Evolutionary conservation across 1,284 basidiomycete genomes (phyloP), one percentile per base, ranked within the genome.

Genomic region (Marasmius fiardii): DNA sequence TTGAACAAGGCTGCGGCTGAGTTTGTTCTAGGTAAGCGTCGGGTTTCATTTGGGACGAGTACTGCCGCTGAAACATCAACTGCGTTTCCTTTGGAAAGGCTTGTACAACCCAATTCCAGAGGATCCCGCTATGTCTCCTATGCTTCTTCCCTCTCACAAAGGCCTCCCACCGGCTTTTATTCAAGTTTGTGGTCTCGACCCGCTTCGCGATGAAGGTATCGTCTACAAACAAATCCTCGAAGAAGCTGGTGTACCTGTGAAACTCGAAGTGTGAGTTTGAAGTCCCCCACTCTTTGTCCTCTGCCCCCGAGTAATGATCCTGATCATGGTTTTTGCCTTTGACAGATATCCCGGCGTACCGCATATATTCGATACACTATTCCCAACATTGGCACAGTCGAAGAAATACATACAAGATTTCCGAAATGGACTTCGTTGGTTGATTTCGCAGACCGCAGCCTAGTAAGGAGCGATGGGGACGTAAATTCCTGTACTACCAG

Each of bases 121-220:
- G 12, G 41, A 56, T 35, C 52, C 55, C 3, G 50, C 51, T 2
- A 31, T 53, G 16, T 56, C 55, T 14, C 58, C 55, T 1, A 10
- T 49, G 4, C 26, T 57, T 10, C 37, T 59, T 2, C 35, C 51
- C 14, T 33, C 52, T 33, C 58, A 54, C 41, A 49, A 47, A 35
- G 55, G 55, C n/a, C 26, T 54, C 6, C 55, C 58, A 33, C 58
- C 55, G 7, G 52, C 51, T 7, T 54, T 54, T 43, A 11, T 59
- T 6, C 58, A 56, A 33, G 37, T 59, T 12, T 56, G 55, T 52
- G 58, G 58, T 23, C 48, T 56, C 1, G 58, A 59, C 44, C 58
- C 58, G 23, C 41, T 59, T 39, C 58, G 58, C 18, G 58, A 59
- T 39, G 58, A 59, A 37, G 58, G 55, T 0, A 34, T 59, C 16